These are phyloP conservation scores for Leavenworthia alabamica DNA, from an alignment of 345 rosid genomes.

Conservation along the genomic window DNA sequence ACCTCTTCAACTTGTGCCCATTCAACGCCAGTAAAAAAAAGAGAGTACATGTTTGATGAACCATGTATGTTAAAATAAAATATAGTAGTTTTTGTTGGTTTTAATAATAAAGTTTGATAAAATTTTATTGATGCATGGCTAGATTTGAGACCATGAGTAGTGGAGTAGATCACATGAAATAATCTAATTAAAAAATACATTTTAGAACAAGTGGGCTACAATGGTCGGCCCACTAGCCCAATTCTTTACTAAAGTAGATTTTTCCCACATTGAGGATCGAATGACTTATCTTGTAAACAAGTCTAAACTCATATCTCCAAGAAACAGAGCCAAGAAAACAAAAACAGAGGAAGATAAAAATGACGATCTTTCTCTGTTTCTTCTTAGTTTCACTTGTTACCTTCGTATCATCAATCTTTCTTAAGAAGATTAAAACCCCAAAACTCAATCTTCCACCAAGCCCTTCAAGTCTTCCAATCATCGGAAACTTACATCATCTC, in stretches of 20 bases:
- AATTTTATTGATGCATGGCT: not conserved
- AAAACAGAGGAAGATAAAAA: not conserved
- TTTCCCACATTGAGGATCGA: too few species aligned
- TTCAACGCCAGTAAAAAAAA: not conserved
- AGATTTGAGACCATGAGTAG: not conserved
- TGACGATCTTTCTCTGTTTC: constrained; percentile 23
- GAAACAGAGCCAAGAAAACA: not conserved
- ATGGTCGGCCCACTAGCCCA: too few species aligned
- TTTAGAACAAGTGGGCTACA: too few species aligned
- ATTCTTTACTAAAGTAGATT: too few species aligned
- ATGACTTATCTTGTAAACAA: not conserved
- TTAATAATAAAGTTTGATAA: not conserved
- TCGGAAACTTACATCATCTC: constrained; percentile 45
- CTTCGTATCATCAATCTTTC: not conserved
- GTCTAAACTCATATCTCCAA: not conserved
- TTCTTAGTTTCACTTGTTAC: not conserved
- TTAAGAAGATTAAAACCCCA: not conserved
- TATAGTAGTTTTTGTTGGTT: not conserved
- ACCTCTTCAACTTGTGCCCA: constrained; percentile 20
- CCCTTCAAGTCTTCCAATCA: constrained; percentile 44
- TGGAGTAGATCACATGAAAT: too few species aligned
- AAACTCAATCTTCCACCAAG: constrained; percentile 37
- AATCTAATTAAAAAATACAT: too few species aligned
- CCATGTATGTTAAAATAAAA: not conserved
- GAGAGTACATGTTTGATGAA: not conserved